Conservation (phyloP, 2,329 filamentous ascomycete species). For the Colletotrichum incanum region DNA sequence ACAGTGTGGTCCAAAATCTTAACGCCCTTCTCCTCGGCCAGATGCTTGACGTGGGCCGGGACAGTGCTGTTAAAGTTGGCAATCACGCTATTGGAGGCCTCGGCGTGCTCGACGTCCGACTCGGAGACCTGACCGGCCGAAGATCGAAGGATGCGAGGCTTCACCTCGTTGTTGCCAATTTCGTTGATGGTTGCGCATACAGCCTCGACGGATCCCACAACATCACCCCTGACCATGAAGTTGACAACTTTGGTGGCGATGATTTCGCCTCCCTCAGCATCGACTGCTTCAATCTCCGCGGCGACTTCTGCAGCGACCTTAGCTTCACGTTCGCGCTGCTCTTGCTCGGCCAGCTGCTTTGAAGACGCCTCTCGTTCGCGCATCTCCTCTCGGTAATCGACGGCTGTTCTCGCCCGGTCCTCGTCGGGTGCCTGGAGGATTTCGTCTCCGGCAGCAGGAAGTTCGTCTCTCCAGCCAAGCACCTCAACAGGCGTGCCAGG, state of each 20-base stretch:
- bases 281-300: slow-evolving; percentile 56
- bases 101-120: slow-evolving; percentile 91
- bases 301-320: slow-evolving; percentile 59
- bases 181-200: slow-evolving; percentile 83
- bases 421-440: slow-evolving; percentile 88
- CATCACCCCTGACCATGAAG: slow-evolving; percentile 93
- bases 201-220: slow-evolving; percentile 94
- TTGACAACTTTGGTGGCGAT: slow-evolving; percentile 70
- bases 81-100: slow-evolving; percentile 81
- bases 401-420: slow-evolving; percentile 82
- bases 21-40: slow-evolving; percentile 81
- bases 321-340: slow-evolving; percentile 72
- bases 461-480: slow-evolving; percentile 91
- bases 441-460: slow-evolving; percentile 87
- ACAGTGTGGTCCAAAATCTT: slow-evolving; percentile 87
- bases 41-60: slow-evolving; percentile 75
- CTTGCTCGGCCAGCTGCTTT: slow-evolving; percentile 83
- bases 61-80: slow-evolving; percentile 88
- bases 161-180: slow-evolving; percentile 88
- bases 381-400: slow-evolving; percentile 82
- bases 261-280: slow-evolving; percentile 53
- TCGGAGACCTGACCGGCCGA: slow-evolving; percentile 85
- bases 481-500: slow-evolving; percentile 94
- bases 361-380: slow-evolving; percentile 83
- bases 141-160: slow-evolving; percentile 81